Evolutionary conservation across 441 rosid species (phyloP).

Genomic region (Melastoma candidum): DNA sequence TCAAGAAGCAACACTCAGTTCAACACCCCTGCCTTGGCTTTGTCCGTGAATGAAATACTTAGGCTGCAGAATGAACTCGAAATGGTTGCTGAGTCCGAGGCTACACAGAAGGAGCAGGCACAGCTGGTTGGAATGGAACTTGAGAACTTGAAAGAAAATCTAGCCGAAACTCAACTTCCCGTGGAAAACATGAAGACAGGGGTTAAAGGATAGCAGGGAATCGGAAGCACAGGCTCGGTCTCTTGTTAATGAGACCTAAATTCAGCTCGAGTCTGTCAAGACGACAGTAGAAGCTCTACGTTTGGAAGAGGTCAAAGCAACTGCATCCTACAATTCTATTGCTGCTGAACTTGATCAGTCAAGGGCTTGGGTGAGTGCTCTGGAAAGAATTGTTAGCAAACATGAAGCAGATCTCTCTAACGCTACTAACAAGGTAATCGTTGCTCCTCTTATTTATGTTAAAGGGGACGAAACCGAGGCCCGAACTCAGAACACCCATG

Average conservation of each 20-base stretch:
- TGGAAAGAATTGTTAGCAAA: conserved; percentile 59
- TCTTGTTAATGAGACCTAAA: conserved; percentile 37
- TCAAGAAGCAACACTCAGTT: conserved; percentile 69
- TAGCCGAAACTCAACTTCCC: conserved; percentile 50
- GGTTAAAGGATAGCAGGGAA: conserved; percentile 47
- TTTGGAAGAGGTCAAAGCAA: conserved; percentile 45
- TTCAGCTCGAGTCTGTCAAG: conserved; percentile 59
- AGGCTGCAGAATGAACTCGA: conserved; percentile 75
- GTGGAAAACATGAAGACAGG: conserved; percentile 63
- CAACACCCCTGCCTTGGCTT: conserved; percentile 67
- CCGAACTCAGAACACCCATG: too few relatives aligned
- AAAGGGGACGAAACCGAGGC: conserved; percentile 23
- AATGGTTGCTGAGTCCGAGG: conserved; percentile 54
- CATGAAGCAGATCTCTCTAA: conserved; percentile 29
- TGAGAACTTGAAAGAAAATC: conserved; percentile 54
- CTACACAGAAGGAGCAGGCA: conserved; percentile 39
- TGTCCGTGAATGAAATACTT: conserved; percentile 81
- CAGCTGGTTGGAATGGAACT: conserved; percentile 45
- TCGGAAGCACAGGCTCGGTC: conserved; percentile 72
- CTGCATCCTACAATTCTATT: conserved; percentile 48
- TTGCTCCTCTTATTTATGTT: conserved; percentile 7
- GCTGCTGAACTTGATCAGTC: conserved; percentile 60
- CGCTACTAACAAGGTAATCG: conserved; percentile 12
- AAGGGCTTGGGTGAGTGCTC: conserved; percentile 38
- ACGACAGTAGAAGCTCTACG: conserved; percentile 49